A percentile compares a stretch with the other conserved stretches of the same genome.
Conservation (phyloP, 768 basidiomycete genomes). For the Scleroderma citrinum region DNA sequence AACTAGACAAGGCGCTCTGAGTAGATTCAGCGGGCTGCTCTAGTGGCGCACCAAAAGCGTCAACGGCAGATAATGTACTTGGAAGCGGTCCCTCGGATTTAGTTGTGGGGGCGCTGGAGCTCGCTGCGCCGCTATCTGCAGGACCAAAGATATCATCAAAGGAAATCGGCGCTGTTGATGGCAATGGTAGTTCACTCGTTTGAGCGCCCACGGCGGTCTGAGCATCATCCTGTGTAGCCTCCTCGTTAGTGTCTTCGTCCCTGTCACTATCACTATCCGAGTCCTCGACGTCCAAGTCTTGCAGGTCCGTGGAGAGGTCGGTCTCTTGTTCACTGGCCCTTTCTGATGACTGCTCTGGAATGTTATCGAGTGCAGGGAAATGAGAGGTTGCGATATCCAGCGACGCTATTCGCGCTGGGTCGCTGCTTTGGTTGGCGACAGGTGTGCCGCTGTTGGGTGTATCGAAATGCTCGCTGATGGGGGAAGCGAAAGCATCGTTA, state of each 20-base stretch:
- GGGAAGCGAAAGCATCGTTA: slow-evolving; percentile 37
- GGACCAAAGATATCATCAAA: slow-evolving; percentile 58
- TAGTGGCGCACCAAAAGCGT: slow-evolving; percentile 37
- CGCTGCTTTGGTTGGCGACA: slow-evolving; percentile 5
- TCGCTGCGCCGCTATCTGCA: slow-evolving; percentile 15
- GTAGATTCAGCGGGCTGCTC: slow-evolving; percentile 16
- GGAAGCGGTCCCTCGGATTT: slow-evolving; percentile 13
- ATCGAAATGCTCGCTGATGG: slow-evolving; percentile 25
- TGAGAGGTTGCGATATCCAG: slow-evolving; percentile 22
- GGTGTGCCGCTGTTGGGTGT: slow-evolving; percentile 38
- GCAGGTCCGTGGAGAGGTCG: slow-evolving; percentile 46
- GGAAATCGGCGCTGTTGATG: slow-evolving; percentile 18
- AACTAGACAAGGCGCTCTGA: slow-evolving; percentile 43
- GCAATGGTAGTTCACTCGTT: slow-evolving; percentile 8
- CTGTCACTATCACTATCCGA: slow-evolving; percentile 53
- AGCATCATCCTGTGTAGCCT: slow-evolving; percentile 15
- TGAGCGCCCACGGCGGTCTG: slow-evolving; percentile 12
- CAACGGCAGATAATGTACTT: slow-evolving; percentile 21
- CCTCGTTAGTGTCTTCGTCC: slow-evolving; percentile 35
- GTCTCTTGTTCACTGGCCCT: slow-evolving; percentile 33
- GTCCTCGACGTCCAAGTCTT: slow-evolving; percentile 54
- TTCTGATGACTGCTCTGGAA: slow-evolving; percentile 9
- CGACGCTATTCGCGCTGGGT: slow-evolving; percentile 16
- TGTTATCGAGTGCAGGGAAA: slow-evolving; percentile 36
- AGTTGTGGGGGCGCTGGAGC: slow-evolving; percentile 14